These are phyloP conservation scores for Monosporascus ibericus DNA, from an alignment of 2,329 filamentous ascomycete species.

Conservation along the genomic window DNA sequence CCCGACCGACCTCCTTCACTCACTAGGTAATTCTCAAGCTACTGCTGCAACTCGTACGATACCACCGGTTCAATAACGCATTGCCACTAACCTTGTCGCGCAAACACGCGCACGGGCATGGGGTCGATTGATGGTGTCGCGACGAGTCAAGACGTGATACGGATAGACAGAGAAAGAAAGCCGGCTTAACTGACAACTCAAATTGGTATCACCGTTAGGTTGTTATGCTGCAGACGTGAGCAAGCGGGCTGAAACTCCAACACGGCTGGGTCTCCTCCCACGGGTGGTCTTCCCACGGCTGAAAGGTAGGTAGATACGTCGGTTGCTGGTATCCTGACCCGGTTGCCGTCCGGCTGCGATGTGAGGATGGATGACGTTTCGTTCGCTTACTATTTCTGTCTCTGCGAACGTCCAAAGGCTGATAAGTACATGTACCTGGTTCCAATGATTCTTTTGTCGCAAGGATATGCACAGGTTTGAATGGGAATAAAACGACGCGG, in stretches of 20 bases:
- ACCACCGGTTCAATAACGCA: background rate
- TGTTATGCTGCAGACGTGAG: no score
- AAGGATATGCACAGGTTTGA: constrained; percentile 15
- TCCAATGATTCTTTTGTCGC: constrained; percentile 18
- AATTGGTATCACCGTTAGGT: no score
- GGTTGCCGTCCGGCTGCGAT: background rate
- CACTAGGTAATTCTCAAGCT: constrained; percentile 1
- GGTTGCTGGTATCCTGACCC: background rate
- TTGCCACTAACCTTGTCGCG: background rate
- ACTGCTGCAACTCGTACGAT: background rate
- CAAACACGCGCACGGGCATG: background rate
- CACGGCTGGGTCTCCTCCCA: no score
- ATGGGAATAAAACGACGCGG: constrained; percentile 6
- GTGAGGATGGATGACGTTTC: background rate
- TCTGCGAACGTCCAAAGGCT: background rate
- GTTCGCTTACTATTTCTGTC: constrained; percentile 1
- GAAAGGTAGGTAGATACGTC: background rate
- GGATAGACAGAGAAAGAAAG: background rate
- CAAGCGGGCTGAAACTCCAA: no score
- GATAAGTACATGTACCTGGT: constrained; percentile 11
- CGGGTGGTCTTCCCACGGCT: no score
- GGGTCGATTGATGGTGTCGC: background rate
- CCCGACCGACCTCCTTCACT: constrained; percentile 7
- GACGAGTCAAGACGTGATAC: background rate
- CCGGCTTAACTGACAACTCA: background rate